Evolutionary conservation across 352 stramenopile species (phyloP).

Genomic region (Phytophthora pinifolia): DNA sequence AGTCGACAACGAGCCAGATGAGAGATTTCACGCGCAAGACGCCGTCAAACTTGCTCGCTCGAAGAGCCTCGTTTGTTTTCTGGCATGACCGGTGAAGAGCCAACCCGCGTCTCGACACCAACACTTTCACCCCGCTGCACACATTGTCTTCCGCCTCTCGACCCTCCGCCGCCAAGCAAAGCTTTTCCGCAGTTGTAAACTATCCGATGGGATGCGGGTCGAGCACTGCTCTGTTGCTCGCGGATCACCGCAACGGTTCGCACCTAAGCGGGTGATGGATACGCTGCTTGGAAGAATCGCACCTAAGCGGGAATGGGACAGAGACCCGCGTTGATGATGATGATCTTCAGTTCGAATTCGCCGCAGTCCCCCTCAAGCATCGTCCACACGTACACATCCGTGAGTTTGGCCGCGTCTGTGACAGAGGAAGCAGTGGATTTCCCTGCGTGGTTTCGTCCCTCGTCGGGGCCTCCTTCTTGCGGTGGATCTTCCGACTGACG

Average conservation of each 20-base stretch:
- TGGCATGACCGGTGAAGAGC: no score
- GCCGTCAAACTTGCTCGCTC: no score
- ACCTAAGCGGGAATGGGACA: conserved; percentile 9
- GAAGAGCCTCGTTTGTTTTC: no score
- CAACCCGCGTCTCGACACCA: no score
- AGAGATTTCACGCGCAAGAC: no score
- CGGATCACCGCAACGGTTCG: conserved; percentile 12
- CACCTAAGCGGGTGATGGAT: conserved; percentile 14
- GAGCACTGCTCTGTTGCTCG: no score
- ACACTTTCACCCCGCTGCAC: background rate
- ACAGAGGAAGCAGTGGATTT: background rate
- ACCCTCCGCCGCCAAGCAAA: background rate
- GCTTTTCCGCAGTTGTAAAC: conserved; percentile 1
- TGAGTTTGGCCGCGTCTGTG: conserved; percentile 1
- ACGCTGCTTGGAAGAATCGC: conserved; percentile 13
- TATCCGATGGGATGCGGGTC: conserved; percentile 9
- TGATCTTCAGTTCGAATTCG: conserved; percentile 6
- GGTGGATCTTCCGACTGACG: conserved; percentile 16
- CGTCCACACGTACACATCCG: background rate
- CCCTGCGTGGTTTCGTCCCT: no score
- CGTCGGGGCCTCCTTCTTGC: background rate
- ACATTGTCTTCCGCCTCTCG: background rate
- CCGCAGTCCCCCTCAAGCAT: conserved; percentile 2
- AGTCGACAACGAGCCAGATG: background rate
- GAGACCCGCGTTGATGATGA: conserved; percentile 20